A percentile compares a stretch with the other conserved stretches of the same genome.
Conservation (phyloP, 2,329 filamentous ascomycete genomes). For the Sporothrix euskadiensis region DNA sequence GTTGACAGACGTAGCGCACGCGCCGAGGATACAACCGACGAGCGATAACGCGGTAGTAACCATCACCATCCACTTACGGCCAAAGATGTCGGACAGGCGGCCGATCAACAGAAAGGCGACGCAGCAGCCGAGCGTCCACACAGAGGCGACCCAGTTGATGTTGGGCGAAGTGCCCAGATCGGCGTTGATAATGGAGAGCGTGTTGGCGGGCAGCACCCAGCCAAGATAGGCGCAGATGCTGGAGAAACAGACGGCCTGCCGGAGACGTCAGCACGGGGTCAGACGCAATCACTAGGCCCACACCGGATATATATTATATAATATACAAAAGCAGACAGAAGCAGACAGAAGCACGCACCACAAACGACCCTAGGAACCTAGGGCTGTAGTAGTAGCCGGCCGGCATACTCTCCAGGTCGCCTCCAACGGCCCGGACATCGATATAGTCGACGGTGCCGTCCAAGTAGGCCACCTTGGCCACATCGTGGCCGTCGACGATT, state of each 20-base stretch:
- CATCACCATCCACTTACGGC: constrained; percentile 46
- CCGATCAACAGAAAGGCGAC: constrained; percentile 47
- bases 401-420: constrained; percentile 45
- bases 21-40: constrained; percentile 45
- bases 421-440: constrained; percentile 46
- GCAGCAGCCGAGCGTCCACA: constrained; percentile 44
- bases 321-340: no score
- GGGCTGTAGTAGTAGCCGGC: constrained; percentile 44
- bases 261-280: neutral
- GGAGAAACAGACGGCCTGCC: constrained; percentile 39
- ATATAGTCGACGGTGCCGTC: constrained; percentile 48
- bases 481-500: constrained; percentile 32
- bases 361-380: constrained; percentile 47
- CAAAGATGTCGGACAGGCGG: no score
- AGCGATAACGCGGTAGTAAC: constrained; percentile 39
- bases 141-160: constrained; percentile 41
- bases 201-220: constrained; percentile 43
- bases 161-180: constrained; percentile 39
- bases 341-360: no score
- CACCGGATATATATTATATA: no score
- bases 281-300: neutral
- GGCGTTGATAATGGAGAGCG: constrained; percentile 40
- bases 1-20: constrained; percentile 40
- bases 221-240: constrained; percentile 41
- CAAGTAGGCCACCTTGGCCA: constrained; percentile 40